Conservation (phyloP, 2,329 filamentous ascomycete genomes). For the Camillea tinctor region DNA sequence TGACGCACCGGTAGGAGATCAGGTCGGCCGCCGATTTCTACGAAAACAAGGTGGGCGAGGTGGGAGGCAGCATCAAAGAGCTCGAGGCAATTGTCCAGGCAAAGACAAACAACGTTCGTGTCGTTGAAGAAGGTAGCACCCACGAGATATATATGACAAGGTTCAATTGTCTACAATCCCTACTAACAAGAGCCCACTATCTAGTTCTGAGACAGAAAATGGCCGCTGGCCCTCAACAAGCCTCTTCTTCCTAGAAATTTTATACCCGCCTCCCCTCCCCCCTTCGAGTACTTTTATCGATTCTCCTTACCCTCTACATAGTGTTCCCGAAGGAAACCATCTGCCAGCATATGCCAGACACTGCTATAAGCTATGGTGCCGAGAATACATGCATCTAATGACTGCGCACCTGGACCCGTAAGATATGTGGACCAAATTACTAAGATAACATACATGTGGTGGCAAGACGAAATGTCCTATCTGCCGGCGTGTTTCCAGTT, state of each 20-base stretch:
- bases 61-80: slow-evolving; percentile 53
- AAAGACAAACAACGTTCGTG: slow-evolving; percentile 81
- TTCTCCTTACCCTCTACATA: too few species aligned
- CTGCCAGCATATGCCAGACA: neutral
- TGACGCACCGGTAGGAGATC: slow-evolving; percentile 41
- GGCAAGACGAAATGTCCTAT: neutral
- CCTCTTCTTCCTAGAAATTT: neutral
- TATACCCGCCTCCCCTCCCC: too few species aligned
- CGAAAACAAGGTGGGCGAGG: slow-evolving; percentile 53
- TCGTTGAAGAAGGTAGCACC: slow-evolving; percentile 81
- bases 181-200: slow-evolving; percentile 12
- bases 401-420: neutral
- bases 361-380: neutral
- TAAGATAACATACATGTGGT: neutral
- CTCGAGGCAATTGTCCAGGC: slow-evolving; percentile 57
- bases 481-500: neutral
- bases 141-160: neutral
- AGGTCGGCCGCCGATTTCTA: slow-evolving; percentile 57
- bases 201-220: slow-evolving; percentile 46
- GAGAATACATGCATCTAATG: neutral
- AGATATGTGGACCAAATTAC: neutral
- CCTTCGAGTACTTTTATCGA: neutral
- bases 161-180: slow-evolving; percentile 24
- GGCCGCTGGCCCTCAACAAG: slow-evolving; percentile 29
- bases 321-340: too few species aligned